Percentiles rank a stretch among this genome's conserved stretches.
Conservation (phyloP, 345 rosid species). For the Aquilaria sinensis region DNA sequence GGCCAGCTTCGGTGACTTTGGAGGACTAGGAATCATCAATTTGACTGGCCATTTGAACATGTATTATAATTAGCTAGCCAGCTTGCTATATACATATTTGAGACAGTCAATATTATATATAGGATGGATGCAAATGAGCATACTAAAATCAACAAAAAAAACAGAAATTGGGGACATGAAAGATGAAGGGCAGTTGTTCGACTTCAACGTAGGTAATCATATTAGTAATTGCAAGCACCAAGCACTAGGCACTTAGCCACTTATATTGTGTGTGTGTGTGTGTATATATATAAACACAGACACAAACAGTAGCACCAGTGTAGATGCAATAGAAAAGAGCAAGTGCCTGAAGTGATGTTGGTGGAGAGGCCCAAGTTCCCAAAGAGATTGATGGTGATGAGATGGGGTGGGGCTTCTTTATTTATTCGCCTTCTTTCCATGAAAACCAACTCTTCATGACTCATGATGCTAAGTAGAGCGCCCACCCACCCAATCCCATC, state of each 20-base stretch:
- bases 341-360: constrained; percentile 19
- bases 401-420: constrained; percentile 33
- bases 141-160: background rate
- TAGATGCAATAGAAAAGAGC: constrained; percentile 8
- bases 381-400: constrained; percentile 66
- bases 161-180: background rate
- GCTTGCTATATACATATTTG: background rate
- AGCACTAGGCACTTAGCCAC: no score
- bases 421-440: constrained; percentile 27
- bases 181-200: background rate
- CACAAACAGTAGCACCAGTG: constrained; percentile 11
- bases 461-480: constrained; percentile 42
- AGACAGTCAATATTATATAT: no score
- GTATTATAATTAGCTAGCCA: constrained; percentile 1
- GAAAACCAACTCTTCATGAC: constrained; percentile 19
- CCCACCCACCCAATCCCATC: constrained; percentile 22
- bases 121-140: no score
- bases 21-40: constrained; percentile 4
- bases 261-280: no score
- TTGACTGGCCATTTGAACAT: constrained; percentile 10
- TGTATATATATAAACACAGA: no score
- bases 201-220: no score
- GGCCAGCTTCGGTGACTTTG: constrained; percentile 19
- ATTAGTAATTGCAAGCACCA: background rate
- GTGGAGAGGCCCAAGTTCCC: constrained; percentile 92